These are phyloP conservation scores for Geosmithia putterillii DNA, from an alignment of 2,329 filamentous ascomycete species.

Conservation along the genomic window DNA sequence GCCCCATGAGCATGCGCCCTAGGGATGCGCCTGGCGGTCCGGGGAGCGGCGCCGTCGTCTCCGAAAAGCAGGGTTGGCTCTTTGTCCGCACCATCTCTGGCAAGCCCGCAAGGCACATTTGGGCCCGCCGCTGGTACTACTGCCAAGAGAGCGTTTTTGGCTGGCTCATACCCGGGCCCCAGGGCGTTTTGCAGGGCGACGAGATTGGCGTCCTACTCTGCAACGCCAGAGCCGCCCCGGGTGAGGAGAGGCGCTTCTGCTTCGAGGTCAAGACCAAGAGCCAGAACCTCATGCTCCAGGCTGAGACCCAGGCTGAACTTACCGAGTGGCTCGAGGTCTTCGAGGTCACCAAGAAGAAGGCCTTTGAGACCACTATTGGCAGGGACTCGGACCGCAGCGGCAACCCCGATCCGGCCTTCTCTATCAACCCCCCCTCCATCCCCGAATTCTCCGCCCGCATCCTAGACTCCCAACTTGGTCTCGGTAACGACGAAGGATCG, in stretches of 20 bases:
- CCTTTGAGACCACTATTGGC: constrained; percentile 61
- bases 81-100: constrained; percentile 71
- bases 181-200: constrained; percentile 89
- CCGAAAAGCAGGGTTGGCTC: constrained; percentile 91
- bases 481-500: constrained; percentile 32
- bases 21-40: too few relatives aligned
- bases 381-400: constrained; percentile 29
- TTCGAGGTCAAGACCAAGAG: constrained; percentile 99
- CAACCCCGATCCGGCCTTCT: constrained; percentile 65
- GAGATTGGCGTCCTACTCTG: constrained; percentile 92
- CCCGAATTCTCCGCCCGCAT: constrained; percentile 82
- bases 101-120: constrained; percentile 81
- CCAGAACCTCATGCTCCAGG: constrained; percentile 76
- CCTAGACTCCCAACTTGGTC: constrained; percentile 50
- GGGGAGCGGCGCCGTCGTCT: constrained; percentile 30
- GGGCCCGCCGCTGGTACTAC: constrained; percentile 91
- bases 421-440: constrained; percentile 76
- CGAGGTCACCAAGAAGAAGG: constrained; percentile 85
- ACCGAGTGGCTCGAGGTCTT: constrained; percentile 91
- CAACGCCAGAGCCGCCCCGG: constrained; percentile 79
- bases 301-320: constrained; percentile 85
- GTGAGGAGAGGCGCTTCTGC: constrained; percentile 90
- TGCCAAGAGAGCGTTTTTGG: constrained; percentile 93
- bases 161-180: constrained; percentile 72
- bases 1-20: constrained; percentile 51